These are phyloP conservation scores for Brassica incana DNA, from an alignment of 345 rosid genomes.

Conservation along the genomic window DNA sequence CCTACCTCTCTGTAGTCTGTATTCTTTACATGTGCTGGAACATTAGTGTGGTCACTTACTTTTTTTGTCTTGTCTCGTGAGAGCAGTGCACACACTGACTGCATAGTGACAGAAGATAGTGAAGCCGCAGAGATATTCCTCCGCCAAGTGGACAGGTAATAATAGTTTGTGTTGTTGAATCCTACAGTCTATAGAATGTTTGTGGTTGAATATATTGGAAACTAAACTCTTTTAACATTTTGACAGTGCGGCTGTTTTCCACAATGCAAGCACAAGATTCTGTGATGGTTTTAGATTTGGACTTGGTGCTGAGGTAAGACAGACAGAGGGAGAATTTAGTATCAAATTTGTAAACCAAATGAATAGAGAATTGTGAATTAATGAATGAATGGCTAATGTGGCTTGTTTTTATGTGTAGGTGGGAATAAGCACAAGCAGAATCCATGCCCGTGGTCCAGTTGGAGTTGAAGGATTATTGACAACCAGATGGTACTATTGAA, in stretches of 20 bases:
- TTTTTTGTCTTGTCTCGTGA: slow-evolving; percentile 33
- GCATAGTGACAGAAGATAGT: slow-evolving; percentile 76
- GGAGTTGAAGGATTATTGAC: slow-evolving; percentile 97
- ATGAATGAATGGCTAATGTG: background rate
- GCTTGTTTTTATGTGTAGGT: slow-evolving; percentile 51
- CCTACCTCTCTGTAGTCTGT: slow-evolving; percentile 17
- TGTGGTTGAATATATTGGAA: slow-evolving; percentile 2
- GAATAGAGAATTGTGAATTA: background rate
- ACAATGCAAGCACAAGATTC: slow-evolving; percentile 96
- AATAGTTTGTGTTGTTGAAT: background rate
- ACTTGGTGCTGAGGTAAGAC: slow-evolving; percentile 91
- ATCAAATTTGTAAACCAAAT: background rate
- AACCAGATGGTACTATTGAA: slow-evolving; percentile 72
- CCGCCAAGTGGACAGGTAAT: slow-evolving; percentile 81
- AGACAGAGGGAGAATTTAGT: slow-evolving; percentile 13
- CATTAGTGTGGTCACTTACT: slow-evolving; percentile 17
- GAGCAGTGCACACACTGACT: slow-evolving; percentile 94
- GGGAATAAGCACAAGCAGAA: slow-evolving; percentile 95
- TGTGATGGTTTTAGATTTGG: slow-evolving; percentile 95
- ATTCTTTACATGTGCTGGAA: slow-evolving; percentile 26
- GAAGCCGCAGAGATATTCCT: slow-evolving; percentile 75
- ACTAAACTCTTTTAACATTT: background rate
- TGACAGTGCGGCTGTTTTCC: slow-evolving; percentile 97
- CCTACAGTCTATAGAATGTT: background rate
- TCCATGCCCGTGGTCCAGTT: slow-evolving; percentile 99